These are phyloP conservation scores for Backusella parvicylindrica DNA, from an alignment of 192 early-diverging fungal genomes.

Conservation along the genomic window DNA sequence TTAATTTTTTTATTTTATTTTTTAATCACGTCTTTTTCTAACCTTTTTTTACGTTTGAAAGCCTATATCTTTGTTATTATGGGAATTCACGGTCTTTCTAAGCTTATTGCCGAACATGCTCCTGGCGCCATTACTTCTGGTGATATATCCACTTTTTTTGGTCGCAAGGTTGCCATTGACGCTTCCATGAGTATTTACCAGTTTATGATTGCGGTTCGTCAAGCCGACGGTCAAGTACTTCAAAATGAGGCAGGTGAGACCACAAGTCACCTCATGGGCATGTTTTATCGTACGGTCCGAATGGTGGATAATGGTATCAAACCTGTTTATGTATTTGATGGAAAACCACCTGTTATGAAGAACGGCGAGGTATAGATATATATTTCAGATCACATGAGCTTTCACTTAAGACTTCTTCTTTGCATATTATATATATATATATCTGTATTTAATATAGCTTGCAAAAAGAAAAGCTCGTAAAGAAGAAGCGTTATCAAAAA, in stretches of 20 bases:
- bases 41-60: too few species aligned
- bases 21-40: background rate
- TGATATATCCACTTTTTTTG: conserved; percentile 86
- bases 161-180: conserved; percentile 95
- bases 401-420: background rate
- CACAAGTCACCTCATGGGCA: conserved; percentile 95
- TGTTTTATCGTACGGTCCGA: conserved; percentile 93
- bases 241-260: conserved; percentile 88
- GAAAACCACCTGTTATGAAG: conserved; percentile 93
- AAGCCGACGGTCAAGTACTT: conserved; percentile 83
- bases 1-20: background rate
- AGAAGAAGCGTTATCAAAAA: conserved; percentile 62
- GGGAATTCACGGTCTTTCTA: conserved; percentile 86
- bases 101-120: conserved; percentile 91
- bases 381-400: background rate
- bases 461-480: conserved; percentile 70
- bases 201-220: conserved; percentile 95
- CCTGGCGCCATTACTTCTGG: conserved; percentile 79
- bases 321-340: conserved; percentile 97
- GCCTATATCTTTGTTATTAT: conserved; percentile 24
- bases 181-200: conserved; percentile 98
- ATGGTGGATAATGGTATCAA: conserved; percentile 98
- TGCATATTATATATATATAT: too few species aligned
- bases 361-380: conserved; percentile 69
- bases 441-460: conserved; percentile 48